Evolutionary conservation across 2,329 filamentous ascomycete species (phyloP), one percentile per base, ranked within the genome.

Genomic region (Rhexocercosporidium sp.): DNA sequence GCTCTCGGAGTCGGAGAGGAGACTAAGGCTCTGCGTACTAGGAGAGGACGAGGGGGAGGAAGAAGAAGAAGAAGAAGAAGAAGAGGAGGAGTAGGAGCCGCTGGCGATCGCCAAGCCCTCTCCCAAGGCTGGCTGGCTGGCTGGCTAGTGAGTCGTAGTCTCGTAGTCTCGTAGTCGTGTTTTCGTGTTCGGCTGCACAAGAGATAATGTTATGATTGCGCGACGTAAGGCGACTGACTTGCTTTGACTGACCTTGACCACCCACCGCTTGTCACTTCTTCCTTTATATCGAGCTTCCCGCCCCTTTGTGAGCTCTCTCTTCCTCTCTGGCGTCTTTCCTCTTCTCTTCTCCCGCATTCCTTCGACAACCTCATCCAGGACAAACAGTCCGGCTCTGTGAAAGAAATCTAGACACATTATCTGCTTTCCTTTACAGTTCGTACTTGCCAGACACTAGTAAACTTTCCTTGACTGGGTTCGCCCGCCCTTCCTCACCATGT

Each of bases 121-220:
- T n/a, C 18, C 44, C 44, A 47, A 22, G 44, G n/a, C 14, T n/a
- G n/a, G n/a, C n/a, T n/a, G n/a, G n/a, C n/a, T n/a, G n/a, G n/a
- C n/a, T n/a, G n/a, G n/a, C n/a, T n/a, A n/a, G n/a, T 20, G 41
- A 9, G n/a, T 16, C 3, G 41, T 37, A n/a, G 9, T 20, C 9
- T 9, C n/a, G n/a, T 20, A 18, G 41, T 44, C 5, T n/a, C 39
- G n/a, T n/a, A 8, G 18, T 57, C 31, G 31, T 57, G 14, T 56
- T 39, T 53, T 57, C 31, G n/a, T 54, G 47, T 22, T 49, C 34
- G 60, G 46, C 20, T 57, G 54, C 31, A 57, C 20, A 11, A 39
- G 34, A 20, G 12, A n/a, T 7, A 34, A 60, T 61, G n/a, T 46
- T 61, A 51, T 37, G 29, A 51, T 47, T 61, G 22, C 46, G 25